These are phyloP conservation scores for Pelargonium nanum DNA, from an alignment of 345 rosid genomes.

Conservation along the genomic window DNA sequence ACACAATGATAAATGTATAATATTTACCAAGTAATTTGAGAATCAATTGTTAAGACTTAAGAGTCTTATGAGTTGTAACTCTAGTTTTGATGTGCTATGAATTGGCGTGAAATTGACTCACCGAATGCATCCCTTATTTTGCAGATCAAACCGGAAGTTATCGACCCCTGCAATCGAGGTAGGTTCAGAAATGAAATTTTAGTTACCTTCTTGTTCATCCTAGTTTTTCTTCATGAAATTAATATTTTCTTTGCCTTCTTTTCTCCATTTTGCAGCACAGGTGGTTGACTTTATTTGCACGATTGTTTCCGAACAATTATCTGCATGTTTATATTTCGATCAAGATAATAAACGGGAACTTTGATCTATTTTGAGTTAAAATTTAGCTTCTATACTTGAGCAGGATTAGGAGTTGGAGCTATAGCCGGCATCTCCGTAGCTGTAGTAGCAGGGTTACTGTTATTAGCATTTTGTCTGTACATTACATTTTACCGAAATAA, in stretches of 20 bases:
- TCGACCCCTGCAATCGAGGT: slow-evolving; percentile 50
- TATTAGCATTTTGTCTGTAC: slow-evolving; percentile 31
- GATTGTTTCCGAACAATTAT: slow-evolving; percentile 15
- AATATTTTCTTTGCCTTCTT: slow-evolving; percentile 2
- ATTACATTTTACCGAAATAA: slow-evolving; percentile 31
- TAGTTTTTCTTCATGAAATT: background rate
- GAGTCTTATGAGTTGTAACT: slow-evolving; percentile 3
- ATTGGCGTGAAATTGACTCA: slow-evolving; percentile 5
- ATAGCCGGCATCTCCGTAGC: slow-evolving; percentile 57
- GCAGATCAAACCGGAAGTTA: slow-evolving; percentile 52
- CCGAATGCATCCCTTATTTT: slow-evolving; percentile 10
- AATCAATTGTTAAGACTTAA: background rate
- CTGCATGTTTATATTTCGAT: slow-evolving; percentile 11
- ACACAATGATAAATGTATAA: background rate
- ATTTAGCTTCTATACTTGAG: slow-evolving; percentile 16
- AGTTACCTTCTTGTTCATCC: background rate
- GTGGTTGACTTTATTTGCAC: slow-evolving; percentile 37
- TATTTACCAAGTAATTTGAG: background rate
- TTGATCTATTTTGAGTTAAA: slow-evolving; percentile 17
- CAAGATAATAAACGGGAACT: slow-evolving; percentile 5
- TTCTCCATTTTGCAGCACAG: slow-evolving; percentile 46
- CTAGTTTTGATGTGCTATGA: background rate
- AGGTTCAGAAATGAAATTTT: background rate
- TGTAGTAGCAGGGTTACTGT: slow-evolving; percentile 28
- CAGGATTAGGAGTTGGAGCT: slow-evolving; percentile 54